Evolutionary conservation across 2,329 filamentous ascomycete genomes (phyloP), one percentile per base, ranked within the genome.

Genomic region (Ceratocystis huliohia): DNA sequence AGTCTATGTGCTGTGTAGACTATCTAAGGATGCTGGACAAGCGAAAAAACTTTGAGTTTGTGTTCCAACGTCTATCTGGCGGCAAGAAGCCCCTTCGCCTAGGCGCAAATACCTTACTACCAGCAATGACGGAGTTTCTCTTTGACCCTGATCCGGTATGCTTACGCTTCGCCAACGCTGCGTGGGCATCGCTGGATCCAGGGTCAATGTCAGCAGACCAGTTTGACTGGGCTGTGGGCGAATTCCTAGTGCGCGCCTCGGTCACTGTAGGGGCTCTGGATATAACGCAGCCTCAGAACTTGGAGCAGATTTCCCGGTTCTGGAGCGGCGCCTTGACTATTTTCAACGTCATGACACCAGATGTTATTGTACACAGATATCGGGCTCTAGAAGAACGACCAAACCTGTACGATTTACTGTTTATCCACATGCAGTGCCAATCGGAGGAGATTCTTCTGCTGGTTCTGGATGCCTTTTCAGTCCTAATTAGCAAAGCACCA

Each of bases 201-300:
- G 78, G 81, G 30, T 76, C 78, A 22, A 81, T 95, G 63, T 85
- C 86, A 0, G 79, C 82, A 8, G 81, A 85, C 45, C 88, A 94
- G 70, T 97, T 96, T 73, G 89, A 96, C 56, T 95, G 89, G 87
- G 89, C 89, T 10, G 85, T 96, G 50, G 86, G 86, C 69, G 87
- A 89, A 68, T 85, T 87, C 44, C 79, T 97, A 20, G 78, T 85
- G 46, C 79, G 82, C 66, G 86, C 85, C 6, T 84, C 96, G 68
- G 77, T 81, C 63, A 79, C 82, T 33, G 84, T 88, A 1, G 82
- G 83, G 53, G 72, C 71, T 68, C 81, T 79, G 65, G 82, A 82
- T 57, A 66, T 73, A 20, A 66, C 69, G 1, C 70, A 73, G 20
- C 70, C 72, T 1, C 71, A 75, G 64, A 72, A 75, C 59, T 72